Conservation (phyloP, 768 basidiomycete genomes). For the Suillus placidus region DNA sequence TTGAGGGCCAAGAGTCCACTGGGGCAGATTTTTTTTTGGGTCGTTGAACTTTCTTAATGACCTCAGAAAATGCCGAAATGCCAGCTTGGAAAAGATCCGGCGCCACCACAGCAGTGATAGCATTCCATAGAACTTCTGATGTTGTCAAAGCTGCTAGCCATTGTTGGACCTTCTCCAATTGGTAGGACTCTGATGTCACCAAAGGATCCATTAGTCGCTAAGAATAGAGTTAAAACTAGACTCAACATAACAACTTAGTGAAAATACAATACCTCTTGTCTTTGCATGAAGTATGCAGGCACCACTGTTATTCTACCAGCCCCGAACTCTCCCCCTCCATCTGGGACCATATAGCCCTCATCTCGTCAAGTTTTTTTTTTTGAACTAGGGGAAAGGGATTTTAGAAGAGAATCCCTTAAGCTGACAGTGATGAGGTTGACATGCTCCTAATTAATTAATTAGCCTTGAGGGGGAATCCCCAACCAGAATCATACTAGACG, state of each 20-base stretch:
- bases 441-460: background rate
- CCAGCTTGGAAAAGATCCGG: background rate
- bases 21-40: background rate
- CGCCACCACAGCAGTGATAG: background rate
- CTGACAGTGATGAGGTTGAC: background rate
- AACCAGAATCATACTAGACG: background rate
- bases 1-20: conserved; percentile 8
- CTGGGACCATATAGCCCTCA: background rate
- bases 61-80: background rate
- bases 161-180: background rate
- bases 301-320: background rate
- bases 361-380: background rate
- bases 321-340: background rate
- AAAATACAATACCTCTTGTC: background rate
- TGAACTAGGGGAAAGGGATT: background rate
- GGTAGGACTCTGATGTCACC: background rate
- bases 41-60: background rate
- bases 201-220: background rate
- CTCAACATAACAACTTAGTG: background rate
- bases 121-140: conserved; percentile 1
- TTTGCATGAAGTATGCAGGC: background rate
- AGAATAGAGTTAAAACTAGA: background rate
- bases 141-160: background rate
- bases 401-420: background rate
- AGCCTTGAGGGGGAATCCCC: background rate